phyloP scores from a whole-genome alignment of 2,329 filamentous ascomycete species.

The Hansfordia pulvinata region DNA sequence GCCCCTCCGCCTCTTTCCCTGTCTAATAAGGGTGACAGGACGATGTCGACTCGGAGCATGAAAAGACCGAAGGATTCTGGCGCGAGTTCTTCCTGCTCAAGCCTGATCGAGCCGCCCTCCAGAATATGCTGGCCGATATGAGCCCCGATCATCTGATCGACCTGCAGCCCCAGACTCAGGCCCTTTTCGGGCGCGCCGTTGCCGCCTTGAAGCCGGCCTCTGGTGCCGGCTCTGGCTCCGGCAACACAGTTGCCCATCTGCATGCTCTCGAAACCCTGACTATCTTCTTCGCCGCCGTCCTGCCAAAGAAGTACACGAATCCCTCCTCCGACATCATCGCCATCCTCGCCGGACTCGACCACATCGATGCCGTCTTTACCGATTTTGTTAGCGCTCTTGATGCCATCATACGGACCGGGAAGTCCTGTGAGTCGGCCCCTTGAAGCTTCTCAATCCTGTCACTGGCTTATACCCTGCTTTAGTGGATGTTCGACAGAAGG shows the following conservation, averaged over 20 bases:
- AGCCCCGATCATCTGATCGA: constrained; percentile 63
- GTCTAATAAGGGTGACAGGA: too few species aligned
- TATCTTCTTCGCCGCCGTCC: constrained; percentile 68
- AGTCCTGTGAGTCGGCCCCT: constrained; percentile 41
- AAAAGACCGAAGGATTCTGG: constrained; percentile 87
- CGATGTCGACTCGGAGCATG: constrained; percentile 46
- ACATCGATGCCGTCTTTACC: constrained; percentile 75
- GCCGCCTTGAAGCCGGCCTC: constrained; percentile 48
- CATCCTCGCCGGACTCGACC: constrained; percentile 76
- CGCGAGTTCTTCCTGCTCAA: constrained; percentile 84
- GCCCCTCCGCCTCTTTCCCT: too few species aligned
- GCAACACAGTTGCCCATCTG: constrained; percentile 55
- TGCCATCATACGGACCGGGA: constrained; percentile 64
- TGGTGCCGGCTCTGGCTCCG: too few species aligned
- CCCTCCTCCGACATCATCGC: constrained; percentile 91
- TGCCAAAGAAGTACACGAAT: constrained; percentile 87
- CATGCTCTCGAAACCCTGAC: constrained; percentile 88
- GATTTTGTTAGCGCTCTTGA: constrained; percentile 81
- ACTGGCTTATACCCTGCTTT: constrained; percentile 8
- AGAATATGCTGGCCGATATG: constrained; percentile 54
- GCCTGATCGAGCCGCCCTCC: constrained; percentile 59
- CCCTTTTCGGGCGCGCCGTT: constrained; percentile 66
- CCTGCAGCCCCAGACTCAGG: constrained; percentile 62
- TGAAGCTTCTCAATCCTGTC: neutral
- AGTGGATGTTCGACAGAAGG: constrained; percentile 68